A percentile compares a stretch with the other conserved stretches of the same genome.
These are phyloP conservation scores for Monilinia laxa DNA, from an alignment of 2,329 filamentous ascomycete species.

Conservation along the genomic window DNA sequence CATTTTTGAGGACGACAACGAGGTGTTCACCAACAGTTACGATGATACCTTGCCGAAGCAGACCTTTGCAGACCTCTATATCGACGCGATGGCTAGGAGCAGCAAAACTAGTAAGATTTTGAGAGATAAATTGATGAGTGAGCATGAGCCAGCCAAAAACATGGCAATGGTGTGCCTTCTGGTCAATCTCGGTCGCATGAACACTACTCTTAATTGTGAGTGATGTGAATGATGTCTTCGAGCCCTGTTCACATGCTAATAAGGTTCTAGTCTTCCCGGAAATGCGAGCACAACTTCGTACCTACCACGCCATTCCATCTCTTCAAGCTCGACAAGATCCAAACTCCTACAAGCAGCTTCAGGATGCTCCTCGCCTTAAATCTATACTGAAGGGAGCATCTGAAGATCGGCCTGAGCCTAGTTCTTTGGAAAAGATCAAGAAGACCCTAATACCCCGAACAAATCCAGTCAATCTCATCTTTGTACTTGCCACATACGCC, in stretches of 20 bases:
- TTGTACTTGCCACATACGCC: constrained; percentile 86
- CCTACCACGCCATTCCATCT: constrained; percentile 96
- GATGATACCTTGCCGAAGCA: constrained; percentile 57
- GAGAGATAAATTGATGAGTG: constrained; percentile 91
- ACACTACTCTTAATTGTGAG: constrained; percentile 95
- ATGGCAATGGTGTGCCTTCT: constrained; percentile 99
- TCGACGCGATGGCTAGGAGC: constrained; percentile 97
- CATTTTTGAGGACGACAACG: constrained; percentile 71
- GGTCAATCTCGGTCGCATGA: constrained; percentile 98
- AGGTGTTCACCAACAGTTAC: constrained; percentile 89
- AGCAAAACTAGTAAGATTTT: constrained; percentile 99
- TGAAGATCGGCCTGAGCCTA: constrained; percentile 84
- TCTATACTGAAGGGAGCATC: constrained; percentile 96
- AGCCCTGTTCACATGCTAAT: constrained; percentile 34
- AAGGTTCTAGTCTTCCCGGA: constrained; percentile 81
- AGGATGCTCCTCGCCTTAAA: constrained; percentile 93
- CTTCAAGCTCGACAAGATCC: constrained; percentile 93
- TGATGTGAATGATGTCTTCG: constrained; percentile 24
- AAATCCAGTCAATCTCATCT: constrained; percentile 96
- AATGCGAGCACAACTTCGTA: constrained; percentile 96
- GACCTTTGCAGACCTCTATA: constrained; percentile 93
- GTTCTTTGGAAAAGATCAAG: constrained; percentile 80
- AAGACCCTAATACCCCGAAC: constrained; percentile 69
- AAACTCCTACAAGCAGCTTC: constrained; percentile 95
- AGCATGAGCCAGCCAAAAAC: constrained; percentile 86